Percentiles rank a stretch among this genome's conserved stretches.
Evolutionary conservation across 345 rosid species (phyloP).

Genomic region (Eucalyptus pauciflora): DNA sequence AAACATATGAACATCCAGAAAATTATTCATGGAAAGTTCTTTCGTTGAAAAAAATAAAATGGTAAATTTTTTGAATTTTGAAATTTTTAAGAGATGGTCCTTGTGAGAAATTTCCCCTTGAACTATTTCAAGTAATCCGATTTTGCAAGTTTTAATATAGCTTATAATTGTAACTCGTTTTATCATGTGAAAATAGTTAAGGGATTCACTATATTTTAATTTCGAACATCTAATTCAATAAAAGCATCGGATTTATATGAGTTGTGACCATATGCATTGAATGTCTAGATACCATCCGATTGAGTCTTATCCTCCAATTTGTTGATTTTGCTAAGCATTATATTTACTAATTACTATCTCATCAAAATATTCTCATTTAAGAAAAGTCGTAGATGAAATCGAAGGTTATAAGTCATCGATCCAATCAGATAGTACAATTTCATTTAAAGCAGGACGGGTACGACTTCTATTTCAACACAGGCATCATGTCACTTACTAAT

Average conservation of each 20-base stretch:
- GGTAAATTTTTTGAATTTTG: not conserved
- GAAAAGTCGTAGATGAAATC: fast-evolving
- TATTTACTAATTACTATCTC: no score
- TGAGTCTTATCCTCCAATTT: no score
- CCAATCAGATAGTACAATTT: fast-evolving
- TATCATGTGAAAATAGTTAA: not conserved
- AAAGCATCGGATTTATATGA: no score
- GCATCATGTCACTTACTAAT: not conserved
- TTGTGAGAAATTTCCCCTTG: not conserved
- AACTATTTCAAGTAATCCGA: no score
- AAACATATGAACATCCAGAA: no score
- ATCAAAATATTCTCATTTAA: not conserved
- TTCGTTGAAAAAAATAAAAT: no score
- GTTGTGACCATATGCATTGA: no score
- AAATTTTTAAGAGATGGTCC: not conserved
- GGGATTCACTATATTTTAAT: not conserved
- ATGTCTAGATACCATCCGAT: no score
- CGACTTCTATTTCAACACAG: fast-evolving
- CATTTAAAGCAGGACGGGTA: not conserved
- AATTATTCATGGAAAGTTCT: no score
- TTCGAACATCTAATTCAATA: not conserved
- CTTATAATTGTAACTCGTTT: not conserved
- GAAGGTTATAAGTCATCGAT: fast-evolving
- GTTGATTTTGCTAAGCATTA: no score
- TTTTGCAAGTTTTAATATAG: no score